Base-by-base conservation (phyloP, 73 alveolate species). In the Vitrella brassicaformis region DNA sequence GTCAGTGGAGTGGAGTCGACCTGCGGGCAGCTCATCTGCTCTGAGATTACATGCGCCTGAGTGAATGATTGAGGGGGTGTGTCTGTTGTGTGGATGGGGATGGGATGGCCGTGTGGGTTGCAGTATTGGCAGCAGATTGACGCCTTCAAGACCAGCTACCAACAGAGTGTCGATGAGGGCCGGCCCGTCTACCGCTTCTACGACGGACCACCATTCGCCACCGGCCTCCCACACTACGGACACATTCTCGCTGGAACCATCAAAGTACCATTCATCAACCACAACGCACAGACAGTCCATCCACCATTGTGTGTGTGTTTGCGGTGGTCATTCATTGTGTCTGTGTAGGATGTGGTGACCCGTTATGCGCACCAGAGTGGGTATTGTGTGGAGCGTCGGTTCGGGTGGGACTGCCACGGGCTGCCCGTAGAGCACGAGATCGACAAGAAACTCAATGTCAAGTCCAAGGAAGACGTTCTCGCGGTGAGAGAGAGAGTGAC, bases 351-450 rank as follows among this genome's bases (percentile, higher is more conserved):
- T 86, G 98, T 94, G 26, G 99, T 97, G 14, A 94, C 99, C 30
- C 83, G 99, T 74, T 97, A 97, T 82, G 98, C 98, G 75, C 94
- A 98, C 64, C 93, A 90, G 89, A 89, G 93, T 47, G 99, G 99
- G 27, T 85, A 90, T 86, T 90, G 94, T 74, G 97, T 93, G 30
- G 97, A 90, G 76, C 90, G 99, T 81, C 86, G 82, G 82, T 97
- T 97, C 72, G 99, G 99, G 31, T 97, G 99, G 99, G 99, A 97
- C 78, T 95, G 99, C 88, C 99, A 97, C 83, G 99, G 99, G n/a
- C 97, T 97, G 47, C 99, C 99, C 7, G 94, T 97, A 68, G 99
- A 97, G 89, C 88, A 91, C 75, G 97, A 92, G 81, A 97, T 97
- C 80, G 98, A 97, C 85, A 89, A 97, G 88, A 78, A 79, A 71